Conservation (phyloP, 1,284 basidiomycete genomes). For the Ganoderma leucocontextum region DNA sequence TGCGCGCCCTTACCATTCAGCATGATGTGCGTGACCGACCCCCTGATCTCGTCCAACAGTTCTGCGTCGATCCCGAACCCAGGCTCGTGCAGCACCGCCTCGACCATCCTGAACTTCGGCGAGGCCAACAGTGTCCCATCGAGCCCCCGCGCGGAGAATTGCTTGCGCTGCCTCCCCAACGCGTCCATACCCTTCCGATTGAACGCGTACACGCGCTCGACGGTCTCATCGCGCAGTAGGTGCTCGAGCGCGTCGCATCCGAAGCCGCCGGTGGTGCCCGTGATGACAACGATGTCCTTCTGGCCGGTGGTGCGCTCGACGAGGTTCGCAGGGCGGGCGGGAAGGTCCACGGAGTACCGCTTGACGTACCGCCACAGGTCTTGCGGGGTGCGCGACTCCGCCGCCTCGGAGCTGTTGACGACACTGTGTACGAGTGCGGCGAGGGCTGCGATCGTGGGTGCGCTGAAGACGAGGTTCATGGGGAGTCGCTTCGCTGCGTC, state of each 20-base stretch:
- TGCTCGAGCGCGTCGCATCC: conserved; percentile 37
- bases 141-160: conserved; percentile 40
- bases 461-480: conserved; percentile 46
- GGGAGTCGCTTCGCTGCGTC: conserved; percentile 37
- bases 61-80: conserved; percentile 40
- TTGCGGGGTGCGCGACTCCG: conserved; percentile 18
- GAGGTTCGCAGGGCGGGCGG: conserved; percentile 20
- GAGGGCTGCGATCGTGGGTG: conserved; percentile 44
- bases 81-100: conserved; percentile 43
- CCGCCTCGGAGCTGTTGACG: background rate
- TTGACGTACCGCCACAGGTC: conserved; percentile 24
- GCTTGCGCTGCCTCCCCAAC: conserved; percentile 39
- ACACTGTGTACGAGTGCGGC: conserved; percentile 21
- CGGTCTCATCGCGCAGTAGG: conserved; percentile 27
- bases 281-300: conserved; percentile 38
- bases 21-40: conserved; percentile 39
- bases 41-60: conserved; percentile 37
- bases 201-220: conserved; percentile 37
- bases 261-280: conserved; percentile 40
- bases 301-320: background rate
- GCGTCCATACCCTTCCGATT: conserved; percentile 29
- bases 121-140: conserved; percentile 38
- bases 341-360: conserved; percentile 31
- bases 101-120: conserved; percentile 45
- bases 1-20: conserved; percentile 41